Evolutionary conservation across 2,329 filamentous ascomycete genomes (phyloP).

Genomic region (Sporothrix euskadiensis): DNA sequence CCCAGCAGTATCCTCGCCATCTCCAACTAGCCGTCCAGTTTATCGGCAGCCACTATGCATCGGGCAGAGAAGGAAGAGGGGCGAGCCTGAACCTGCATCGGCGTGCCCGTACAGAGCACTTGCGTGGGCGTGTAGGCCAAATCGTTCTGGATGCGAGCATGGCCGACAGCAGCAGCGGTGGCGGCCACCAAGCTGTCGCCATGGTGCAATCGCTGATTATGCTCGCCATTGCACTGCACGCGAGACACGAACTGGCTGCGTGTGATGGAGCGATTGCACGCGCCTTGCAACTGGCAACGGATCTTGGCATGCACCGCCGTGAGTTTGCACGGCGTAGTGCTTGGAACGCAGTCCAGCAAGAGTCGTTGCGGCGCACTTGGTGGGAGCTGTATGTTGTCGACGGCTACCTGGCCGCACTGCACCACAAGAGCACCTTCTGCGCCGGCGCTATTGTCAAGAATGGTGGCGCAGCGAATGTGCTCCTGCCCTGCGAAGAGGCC

Average conservation of each 20-base stretch:
- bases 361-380: conserved; percentile 25
- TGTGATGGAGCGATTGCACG: not conserved
- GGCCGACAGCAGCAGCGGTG: not conserved
- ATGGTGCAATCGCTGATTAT: conserved; percentile 19
- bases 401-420: conserved; percentile 19
- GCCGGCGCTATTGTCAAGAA: not conserved
- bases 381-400: conserved; percentile 27
- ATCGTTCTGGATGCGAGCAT: not conserved
- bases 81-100: not conserved
- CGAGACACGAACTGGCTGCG: conserved; percentile 17
- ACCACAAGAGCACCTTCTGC: not conserved
- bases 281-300: conserved; percentile 10
- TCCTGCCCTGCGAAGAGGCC: conserved; percentile 12
- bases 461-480: not conserved
- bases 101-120: not conserved
- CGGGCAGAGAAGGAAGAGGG: not conserved
- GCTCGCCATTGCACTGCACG: conserved; percentile 19
- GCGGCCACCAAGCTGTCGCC: not conserved
- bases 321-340: not conserved
- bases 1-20: conserved; percentile 8
- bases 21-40: conserved; percentile 26
- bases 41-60: conserved; percentile 23
- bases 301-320: conserved; percentile 18
- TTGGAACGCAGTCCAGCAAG: not conserved
- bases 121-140: not conserved